Base-by-base conservation (phyloP, 2,329 filamentous ascomycete species). In the Lizonia empirigonia region DNA sequence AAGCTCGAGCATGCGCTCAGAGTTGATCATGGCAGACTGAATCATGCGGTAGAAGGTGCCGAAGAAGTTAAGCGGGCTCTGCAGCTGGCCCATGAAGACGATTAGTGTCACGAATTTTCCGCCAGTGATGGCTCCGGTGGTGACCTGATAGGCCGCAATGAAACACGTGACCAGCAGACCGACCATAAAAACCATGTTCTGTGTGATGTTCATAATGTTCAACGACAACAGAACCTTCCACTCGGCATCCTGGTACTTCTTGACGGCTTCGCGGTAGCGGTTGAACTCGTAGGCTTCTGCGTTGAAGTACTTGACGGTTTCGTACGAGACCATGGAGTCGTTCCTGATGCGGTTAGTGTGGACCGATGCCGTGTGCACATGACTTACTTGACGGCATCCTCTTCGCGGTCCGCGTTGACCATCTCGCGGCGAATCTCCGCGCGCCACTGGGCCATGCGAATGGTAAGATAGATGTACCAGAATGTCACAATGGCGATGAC, bases 291-390 rank as follows among this genome's bases (percentile, higher is more conserved):
- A 80, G 1, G 73, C 72, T 54, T 85, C 81, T 15, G 84, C 83
- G 56, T 84, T 85, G 71, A 85, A 86, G 64, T 86, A 84, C 58
- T 86, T 85, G 35, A 86, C 84, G 1, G 84, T 86, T 77, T 99
- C 94, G 72, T 97, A 99, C n/a, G 91, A 96, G 56, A 94, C 91
- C 78, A 99, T 94, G 0, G 94, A 97, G 73, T 99, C 94, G 70
- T 97, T 97, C 76, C 80, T 83, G 56, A 10, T 33, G 2, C 26
- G 20, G 58, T 74, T 58, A 74, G 69, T 41, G 7, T 12, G 8
- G 24, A 15, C 20, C 29, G 26, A 18, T 22, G 20, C 24, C 8
- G 6, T 7, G 7, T 6, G 20, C 5, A 13, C 12, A 13, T 4
- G 26, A 77, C 80, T 74, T 71, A 84, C 81, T 97, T 97, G 62